phyloP scores from a whole-genome alignment of 805 yeast species.

The Wickerhamomyces rabaulensis region DNA sequence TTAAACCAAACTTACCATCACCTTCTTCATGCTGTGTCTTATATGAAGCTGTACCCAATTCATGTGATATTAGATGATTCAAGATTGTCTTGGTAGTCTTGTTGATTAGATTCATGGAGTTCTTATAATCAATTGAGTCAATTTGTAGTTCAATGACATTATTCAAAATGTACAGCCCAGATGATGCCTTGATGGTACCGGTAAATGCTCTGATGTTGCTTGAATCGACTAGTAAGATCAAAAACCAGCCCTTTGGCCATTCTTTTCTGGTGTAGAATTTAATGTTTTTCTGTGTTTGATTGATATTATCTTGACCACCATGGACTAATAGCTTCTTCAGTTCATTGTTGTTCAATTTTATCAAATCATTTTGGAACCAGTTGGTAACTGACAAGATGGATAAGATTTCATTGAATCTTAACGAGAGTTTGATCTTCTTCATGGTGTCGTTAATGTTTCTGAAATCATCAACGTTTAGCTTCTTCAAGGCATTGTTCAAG shows the following conservation, averaged over 20 bases:
- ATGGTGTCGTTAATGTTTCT: slow-evolving; percentile 20
- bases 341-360: slow-evolving; percentile 46
- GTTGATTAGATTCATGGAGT: slow-evolving; percentile 2
- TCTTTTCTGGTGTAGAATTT: slow-evolving; percentile 29
- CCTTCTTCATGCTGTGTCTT: slow-evolving; percentile 3
- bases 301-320: not conserved
- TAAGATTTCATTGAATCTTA: slow-evolving; percentile 38
- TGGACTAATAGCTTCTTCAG: slow-evolving; percentile 15
- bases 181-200: slow-evolving; percentile 24
- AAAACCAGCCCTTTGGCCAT: slow-evolving; percentile 36
- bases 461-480: slow-evolving; percentile 22
- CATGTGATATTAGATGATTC: slow-evolving; percentile 1
- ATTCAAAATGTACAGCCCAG: slow-evolving; percentile 18
- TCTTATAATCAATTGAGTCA: slow-evolving; percentile 18
- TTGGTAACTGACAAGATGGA: slow-evolving; percentile 58
- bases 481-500: slow-evolving; percentile 17
- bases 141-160: slow-evolving; percentile 7
- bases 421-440: slow-evolving; percentile 13
- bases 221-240: slow-evolving; percentile 27
- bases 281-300: slow-evolving; percentile 16
- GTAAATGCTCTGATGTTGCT: slow-evolving; percentile 27
- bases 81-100: not conserved
- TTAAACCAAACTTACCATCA: slow-evolving; percentile 4
- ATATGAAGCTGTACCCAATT: not conserved
- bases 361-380: slow-evolving; percentile 59